Conservation (phyloP, 2,329 filamentous ascomycete species). For the Fusarium pseudoanthophilum region DNA sequence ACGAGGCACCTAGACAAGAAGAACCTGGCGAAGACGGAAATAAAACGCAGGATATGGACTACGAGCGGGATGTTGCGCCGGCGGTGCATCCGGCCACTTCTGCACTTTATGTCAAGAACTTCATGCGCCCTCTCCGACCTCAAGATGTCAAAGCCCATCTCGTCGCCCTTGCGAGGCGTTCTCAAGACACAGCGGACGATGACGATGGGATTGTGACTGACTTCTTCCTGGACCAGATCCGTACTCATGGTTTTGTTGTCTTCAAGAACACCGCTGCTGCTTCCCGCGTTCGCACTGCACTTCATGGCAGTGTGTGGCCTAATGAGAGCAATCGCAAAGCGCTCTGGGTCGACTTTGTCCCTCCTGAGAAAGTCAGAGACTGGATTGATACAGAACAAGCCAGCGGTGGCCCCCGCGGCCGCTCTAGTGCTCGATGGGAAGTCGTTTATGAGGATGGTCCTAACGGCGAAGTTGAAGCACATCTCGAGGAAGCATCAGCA, state of each 20-base stretch:
- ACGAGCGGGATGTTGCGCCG: constrained; percentile 57
- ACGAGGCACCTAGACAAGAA: not conserved
- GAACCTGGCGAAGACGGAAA: constrained; percentile 10
- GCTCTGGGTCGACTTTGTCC: constrained; percentile 91
- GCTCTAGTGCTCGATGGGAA: constrained; percentile 70
- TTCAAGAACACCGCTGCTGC: constrained; percentile 78
- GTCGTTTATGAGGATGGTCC: constrained; percentile 73
- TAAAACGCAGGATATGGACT: constrained; percentile 46
- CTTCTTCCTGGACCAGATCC: constrained; percentile 85
- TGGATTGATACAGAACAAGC: constrained; percentile 80
- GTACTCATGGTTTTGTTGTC: constrained; percentile 85
- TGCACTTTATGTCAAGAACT: constrained; percentile 87
- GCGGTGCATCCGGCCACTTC: constrained; percentile 77
- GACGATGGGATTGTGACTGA: constrained; percentile 66
- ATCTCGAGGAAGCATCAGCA: constrained; percentile 54
- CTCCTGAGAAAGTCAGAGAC: constrained; percentile 73
- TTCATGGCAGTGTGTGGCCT: constrained; percentile 87
- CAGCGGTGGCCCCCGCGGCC: constrained; percentile 51
- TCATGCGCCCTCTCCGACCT: constrained; percentile 86
- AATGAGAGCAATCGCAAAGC: constrained; percentile 85
- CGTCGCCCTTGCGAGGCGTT: constrained; percentile 71
- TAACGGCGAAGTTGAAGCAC: constrained; percentile 65
- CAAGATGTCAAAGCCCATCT: constrained; percentile 75
- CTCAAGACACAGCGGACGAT: constrained; percentile 61
- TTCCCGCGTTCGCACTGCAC: constrained; percentile 75